These are phyloP conservation scores for Ottelia alismoides DNA, from an alignment of 106 monocot genomes.

Conservation along the genomic window DNA sequence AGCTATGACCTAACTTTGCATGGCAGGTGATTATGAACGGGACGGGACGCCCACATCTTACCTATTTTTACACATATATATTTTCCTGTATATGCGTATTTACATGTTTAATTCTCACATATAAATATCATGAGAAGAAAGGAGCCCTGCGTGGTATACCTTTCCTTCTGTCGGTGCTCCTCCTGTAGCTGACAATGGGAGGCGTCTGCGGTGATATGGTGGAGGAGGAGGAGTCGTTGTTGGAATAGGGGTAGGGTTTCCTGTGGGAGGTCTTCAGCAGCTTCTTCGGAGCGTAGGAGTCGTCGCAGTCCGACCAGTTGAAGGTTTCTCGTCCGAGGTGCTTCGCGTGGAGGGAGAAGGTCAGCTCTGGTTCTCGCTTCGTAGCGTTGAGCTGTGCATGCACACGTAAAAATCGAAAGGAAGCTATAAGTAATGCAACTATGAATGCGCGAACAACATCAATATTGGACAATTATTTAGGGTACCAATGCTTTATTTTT, in stretches of 20 bases:
- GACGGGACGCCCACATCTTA: no score
- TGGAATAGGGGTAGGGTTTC: neutral
- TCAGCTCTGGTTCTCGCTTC: slow-evolving; percentile 57
- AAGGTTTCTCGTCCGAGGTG: slow-evolving; percentile 17
- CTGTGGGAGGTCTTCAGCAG: slow-evolving; percentile 16
- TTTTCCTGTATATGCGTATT: no score
- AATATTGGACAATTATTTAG: no score
- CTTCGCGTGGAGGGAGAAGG: slow-evolving; percentile 31
- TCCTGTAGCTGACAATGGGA: slow-evolving; percentile 55
- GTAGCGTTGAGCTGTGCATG: slow-evolving; percentile 84
- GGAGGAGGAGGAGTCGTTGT: slow-evolving; percentile 21
- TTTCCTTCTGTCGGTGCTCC: slow-evolving; percentile 74
- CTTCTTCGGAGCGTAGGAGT: slow-evolving; percentile 35
- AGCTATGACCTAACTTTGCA: no score
- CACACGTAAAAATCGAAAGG: no score
- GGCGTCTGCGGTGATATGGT: slow-evolving; percentile 74
- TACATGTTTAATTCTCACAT: no score
- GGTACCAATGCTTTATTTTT: no score
- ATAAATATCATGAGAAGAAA: no score
- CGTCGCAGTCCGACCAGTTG: slow-evolving; percentile 35
- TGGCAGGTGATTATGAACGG: no score
- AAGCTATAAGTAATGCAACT: neutral
- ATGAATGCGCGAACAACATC: neutral
- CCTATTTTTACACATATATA: no score
- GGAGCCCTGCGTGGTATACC: slow-evolving; percentile 83